phyloP scores from a whole-genome alignment of 345 rosid genomes.

The Garcia nutans region DNA sequence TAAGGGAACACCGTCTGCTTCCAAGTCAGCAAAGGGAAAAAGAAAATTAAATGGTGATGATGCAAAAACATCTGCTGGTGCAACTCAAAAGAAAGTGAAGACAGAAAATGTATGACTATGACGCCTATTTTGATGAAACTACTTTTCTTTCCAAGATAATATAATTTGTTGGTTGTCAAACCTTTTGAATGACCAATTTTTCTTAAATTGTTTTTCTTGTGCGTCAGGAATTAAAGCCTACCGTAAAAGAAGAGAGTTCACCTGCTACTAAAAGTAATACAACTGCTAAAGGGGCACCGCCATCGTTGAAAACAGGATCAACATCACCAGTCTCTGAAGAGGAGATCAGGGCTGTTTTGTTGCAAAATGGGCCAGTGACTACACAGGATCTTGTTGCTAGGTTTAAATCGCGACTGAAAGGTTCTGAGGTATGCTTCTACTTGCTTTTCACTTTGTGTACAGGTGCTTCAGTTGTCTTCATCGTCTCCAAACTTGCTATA shows the following conservation, averaged over 20 bases:
- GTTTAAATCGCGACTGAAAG: conserved; percentile 70
- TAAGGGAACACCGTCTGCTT: conserved; percentile 65
- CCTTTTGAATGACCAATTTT: not conserved
- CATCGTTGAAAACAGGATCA: conserved; percentile 47
- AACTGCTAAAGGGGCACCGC: conserved; percentile 41
- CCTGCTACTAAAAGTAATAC: conserved; percentile 36
- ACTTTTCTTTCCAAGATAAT: not conserved
- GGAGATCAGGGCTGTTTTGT: conserved; percentile 76
- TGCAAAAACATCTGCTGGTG: conserved; percentile 55
- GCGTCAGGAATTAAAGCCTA: conserved; percentile 31
- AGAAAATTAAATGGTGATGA: conserved; percentile 73
- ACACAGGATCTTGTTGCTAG: conserved; percentile 87
- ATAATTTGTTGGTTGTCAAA: not conserved
- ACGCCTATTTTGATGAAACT: conserved; percentile 10
- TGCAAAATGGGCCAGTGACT: conserved; percentile 76
- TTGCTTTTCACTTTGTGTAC: not conserved
- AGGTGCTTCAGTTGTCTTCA: not conserved
- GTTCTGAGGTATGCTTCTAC: conserved; percentile 51
- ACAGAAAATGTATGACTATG: conserved; percentile 76
- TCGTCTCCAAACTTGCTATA: not conserved
- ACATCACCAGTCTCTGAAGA: conserved; percentile 78
- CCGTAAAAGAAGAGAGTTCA: conserved; percentile 27
- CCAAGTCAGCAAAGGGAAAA: conserved; percentile 81
- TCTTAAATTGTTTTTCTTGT: not conserved
- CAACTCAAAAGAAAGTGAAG: conserved; percentile 78